Evolutionary conservation across 2,329 filamentous ascomycete species (phyloP).

Genomic region (Hymenoscyphus fraxineus): DNA sequence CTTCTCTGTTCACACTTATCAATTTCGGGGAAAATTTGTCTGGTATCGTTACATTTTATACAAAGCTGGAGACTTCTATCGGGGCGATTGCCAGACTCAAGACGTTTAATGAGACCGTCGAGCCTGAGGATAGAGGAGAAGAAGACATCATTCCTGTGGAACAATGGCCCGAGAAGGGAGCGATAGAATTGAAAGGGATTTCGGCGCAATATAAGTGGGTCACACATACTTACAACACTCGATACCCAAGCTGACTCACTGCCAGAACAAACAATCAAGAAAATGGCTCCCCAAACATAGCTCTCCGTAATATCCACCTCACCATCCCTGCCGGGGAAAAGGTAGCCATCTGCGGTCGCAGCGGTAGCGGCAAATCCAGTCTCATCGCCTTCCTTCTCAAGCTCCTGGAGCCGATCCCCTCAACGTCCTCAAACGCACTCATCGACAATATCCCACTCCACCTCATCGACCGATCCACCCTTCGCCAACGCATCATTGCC

Average conservation of each 20-base stretch:
- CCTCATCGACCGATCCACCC: constrained; percentile 38
- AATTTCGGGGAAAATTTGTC: constrained; percentile 36
- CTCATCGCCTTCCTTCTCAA: constrained; percentile 40
- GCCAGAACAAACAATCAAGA: background rate
- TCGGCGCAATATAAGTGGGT: constrained; percentile 15
- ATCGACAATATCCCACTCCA: constrained; percentile 43
- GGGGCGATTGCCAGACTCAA: constrained; percentile 53
- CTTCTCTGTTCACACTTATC: constrained; percentile 39
- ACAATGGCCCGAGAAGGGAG: constrained; percentile 14
- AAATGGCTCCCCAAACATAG: constrained; percentile 1
- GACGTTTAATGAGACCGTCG: constrained; percentile 45
- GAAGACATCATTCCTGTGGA: constrained; percentile 15
- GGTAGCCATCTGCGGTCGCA: constrained; percentile 50
- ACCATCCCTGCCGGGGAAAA: constrained; percentile 39
- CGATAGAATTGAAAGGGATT: constrained; percentile 12
- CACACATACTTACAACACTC: background rate
- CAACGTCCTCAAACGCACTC: constrained; percentile 36
- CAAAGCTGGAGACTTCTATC: constrained; percentile 53
- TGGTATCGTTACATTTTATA: constrained; percentile 47
- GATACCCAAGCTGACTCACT: background rate
- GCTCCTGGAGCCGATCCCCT: constrained; percentile 35
- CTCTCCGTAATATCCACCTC: constrained; percentile 14
- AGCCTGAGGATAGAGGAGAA: constrained; percentile 38
- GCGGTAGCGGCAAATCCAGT: constrained; percentile 42
- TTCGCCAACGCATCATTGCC: constrained; percentile 48